Percentiles rank a stretch among this genome's conserved stretches.
Conservation (phyloP, 257 asterid genomes). For the Rubia yunnanensis region DNA sequence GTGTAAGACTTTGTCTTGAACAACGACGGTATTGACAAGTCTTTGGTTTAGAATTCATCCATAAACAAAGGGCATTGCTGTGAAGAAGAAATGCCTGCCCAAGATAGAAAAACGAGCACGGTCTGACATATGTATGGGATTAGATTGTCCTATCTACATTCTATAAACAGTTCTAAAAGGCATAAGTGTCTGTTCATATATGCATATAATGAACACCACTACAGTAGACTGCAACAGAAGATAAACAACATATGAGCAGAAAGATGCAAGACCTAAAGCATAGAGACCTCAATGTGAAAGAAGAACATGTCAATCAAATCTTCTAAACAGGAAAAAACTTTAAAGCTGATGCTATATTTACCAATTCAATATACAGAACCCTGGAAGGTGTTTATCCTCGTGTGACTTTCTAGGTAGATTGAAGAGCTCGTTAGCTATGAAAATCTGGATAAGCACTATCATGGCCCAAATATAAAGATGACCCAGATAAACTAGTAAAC, state of each 20-base stretch:
- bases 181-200: background rate
- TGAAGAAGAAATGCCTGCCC: slow-evolving; percentile 86
- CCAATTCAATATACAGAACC: slow-evolving; percentile 93
- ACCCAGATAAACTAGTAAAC: slow-evolving; percentile 74
- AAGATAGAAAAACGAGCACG: slow-evolving; percentile 1
- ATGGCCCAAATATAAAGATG: slow-evolving; percentile 96
- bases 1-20: slow-evolving; percentile 53
- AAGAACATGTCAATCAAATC: background rate
- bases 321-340: background rate
- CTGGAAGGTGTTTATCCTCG: slow-evolving; percentile 92
- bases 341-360: slow-evolving; percentile 24
- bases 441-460: slow-evolving; percentile 82
- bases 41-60: slow-evolving; percentile 84
- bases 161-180: background rate
- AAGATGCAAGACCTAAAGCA: background rate
- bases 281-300: background rate
- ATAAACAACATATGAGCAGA: background rate
- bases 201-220: background rate
- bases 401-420: slow-evolving; percentile 72
- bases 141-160: background rate
- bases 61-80: slow-evolving; percentile 72
- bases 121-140: background rate
- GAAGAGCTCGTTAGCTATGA: slow-evolving; percentile 90
- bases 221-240: background rate
- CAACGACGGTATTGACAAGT: slow-evolving; percentile 68